Conservation (phyloP, 495 filamentous ascomycete species). For the Talaromyces adpressus region DNA sequence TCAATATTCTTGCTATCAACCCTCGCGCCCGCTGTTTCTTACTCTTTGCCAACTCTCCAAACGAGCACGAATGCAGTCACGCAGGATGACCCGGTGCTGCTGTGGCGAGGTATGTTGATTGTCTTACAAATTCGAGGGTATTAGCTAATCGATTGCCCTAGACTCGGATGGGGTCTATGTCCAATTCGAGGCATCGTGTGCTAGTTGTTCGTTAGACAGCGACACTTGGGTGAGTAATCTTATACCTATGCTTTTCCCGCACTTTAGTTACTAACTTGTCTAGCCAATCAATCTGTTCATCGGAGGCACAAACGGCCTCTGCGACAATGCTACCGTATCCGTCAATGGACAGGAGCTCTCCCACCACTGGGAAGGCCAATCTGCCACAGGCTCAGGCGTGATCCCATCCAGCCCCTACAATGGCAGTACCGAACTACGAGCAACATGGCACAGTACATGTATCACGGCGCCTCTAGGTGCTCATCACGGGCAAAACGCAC, state of each 20-base stretch:
- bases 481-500: slow-evolving; percentile 29
- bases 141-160: slow-evolving; percentile 10
- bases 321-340: slow-evolving; percentile 17
- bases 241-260: background rate
- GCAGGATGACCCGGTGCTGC: background rate
- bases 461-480: slow-evolving; percentile 21
- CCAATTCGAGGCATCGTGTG: slow-evolving; percentile 15
- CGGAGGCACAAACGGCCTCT: slow-evolving; percentile 1
- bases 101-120: slow-evolving; percentile 5
- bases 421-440: slow-evolving; percentile 15
- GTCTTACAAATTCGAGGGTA: background rate
- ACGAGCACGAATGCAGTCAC: background rate
- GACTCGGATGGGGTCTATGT: slow-evolving; percentile 13
- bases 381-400: slow-evolving; percentile 21
- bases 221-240: background rate
- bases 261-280: background rate
- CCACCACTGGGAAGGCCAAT: slow-evolving; percentile 23
- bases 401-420: slow-evolving; percentile 23
- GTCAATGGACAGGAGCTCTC: slow-evolving; percentile 28
- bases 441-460: slow-evolving; percentile 41
- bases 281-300: slow-evolving; percentile 10
- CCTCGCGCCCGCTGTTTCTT: slow-evolving; percentile 1
- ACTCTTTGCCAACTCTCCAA: background rate
- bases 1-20: slow-evolving; percentile 7
- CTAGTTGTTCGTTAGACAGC: slow-evolving; percentile 8